Evolutionary conservation across 2,329 filamentous ascomycete genomes (phyloP), one percentile per base, ranked within the genome.

Genomic region (Delphinella strobiligena): DNA sequence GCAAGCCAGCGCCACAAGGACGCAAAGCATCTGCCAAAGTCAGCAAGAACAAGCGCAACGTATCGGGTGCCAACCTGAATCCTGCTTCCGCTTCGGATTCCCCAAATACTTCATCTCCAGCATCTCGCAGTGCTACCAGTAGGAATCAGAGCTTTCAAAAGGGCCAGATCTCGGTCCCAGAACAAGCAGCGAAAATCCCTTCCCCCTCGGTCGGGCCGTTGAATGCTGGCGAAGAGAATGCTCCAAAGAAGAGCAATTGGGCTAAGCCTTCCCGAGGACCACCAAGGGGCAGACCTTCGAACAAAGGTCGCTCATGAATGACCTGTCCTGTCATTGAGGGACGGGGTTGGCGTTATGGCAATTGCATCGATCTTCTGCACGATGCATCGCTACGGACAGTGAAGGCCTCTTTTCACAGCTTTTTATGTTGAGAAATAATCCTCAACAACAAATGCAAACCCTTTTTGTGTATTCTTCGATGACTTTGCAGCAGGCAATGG

Each of bases 41-140:
- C 30, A 37, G 36, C 39, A 41, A 37, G 19, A 37, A n/a, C 39
- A 41, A 41, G 39, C 34, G 39, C 16, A 27, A 41, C 18, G 30
- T 15, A 9, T 34, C 34, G 9, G 36, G 19, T 30, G 22, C 22
- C 22, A 27, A 27, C 12, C 7, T 12, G 22, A 37, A 37, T 17
- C 9, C 7, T 32, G 35, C 18, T 8, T 8, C 7, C 24, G 35
- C 18, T 8, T 11, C 5, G 2, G 29, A 41, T 11, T 17, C 34
- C 12, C 19, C 34, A 15, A 29, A 27, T 15, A 16, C 34, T 30
- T 7, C 22, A 12, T 27, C 22, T 27, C 22, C 22, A 7, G 12
- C 22, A 7, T 27, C 22, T 7, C 22, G 22, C 22, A 12, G 22
- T 27, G 22, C 22, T 27, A 12, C 7, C 22, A 27, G 22, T 12